These are phyloP conservation scores for Saprolegnia diclina DNA, from an alignment of 352 stramenopile genomes.

Conservation along the genomic window DNA sequence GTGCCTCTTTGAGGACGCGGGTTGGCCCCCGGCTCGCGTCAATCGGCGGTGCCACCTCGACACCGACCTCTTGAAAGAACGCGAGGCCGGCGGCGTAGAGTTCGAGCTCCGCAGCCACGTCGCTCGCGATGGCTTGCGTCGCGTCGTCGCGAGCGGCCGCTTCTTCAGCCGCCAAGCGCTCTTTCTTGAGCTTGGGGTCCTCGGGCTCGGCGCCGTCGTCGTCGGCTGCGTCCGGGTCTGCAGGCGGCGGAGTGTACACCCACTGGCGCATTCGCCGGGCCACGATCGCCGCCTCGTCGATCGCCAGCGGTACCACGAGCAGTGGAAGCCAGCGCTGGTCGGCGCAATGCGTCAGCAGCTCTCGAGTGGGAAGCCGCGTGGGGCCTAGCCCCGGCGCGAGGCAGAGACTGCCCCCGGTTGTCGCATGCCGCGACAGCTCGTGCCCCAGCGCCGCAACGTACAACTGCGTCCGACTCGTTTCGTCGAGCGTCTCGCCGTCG, in stretches of 20 bases:
- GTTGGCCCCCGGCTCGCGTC: neutral
- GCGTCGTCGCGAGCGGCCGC: slow-evolving; percentile 6
- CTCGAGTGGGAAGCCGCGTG: neutral
- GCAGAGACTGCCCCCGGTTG: neutral
- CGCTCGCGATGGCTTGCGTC: neutral
- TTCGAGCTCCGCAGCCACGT: slow-evolving; percentile 14
- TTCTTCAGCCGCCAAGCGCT: neutral
- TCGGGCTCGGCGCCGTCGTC: slow-evolving; percentile 4
- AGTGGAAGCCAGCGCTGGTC: slow-evolving; percentile 7
- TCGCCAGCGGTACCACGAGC: neutral
- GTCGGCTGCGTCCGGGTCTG: neutral
- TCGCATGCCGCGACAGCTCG: neutral
- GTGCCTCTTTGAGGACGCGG: slow-evolving; percentile 9
- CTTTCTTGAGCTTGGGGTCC: neutral
- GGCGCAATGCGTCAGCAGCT: slow-evolving; percentile 1
- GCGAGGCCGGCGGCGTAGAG: neutral
- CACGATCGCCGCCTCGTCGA: slow-evolving; percentile 1
- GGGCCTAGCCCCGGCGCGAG: slow-evolving; percentile 3
- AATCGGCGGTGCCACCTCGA: neutral
- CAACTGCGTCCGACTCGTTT: neutral
- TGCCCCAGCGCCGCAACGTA: neutral
- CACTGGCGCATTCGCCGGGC: neutral
- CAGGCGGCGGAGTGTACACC: neutral
- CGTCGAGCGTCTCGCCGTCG: neutral
- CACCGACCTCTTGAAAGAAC: neutral